A percentile compares a stretch with the other conserved stretches of the same genome.
Evolutionary conservation across 2,329 filamentous ascomycete genomes (phyloP).

Genomic region (Epichloe amarillans): DNA sequence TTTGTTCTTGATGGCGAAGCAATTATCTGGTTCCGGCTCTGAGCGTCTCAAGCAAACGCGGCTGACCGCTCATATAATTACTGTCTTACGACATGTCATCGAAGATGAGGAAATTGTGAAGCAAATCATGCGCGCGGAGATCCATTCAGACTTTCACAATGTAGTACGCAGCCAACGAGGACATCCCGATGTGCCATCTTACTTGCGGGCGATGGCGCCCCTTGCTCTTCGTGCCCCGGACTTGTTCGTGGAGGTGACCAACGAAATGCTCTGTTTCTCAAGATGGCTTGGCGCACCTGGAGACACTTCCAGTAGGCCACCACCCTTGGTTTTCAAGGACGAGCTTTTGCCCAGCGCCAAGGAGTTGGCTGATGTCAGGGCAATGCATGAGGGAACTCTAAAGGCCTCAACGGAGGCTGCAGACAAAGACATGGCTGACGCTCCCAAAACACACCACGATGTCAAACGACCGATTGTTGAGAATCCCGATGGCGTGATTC

Average conservation of each 20-base stretch:
- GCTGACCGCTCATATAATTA: slow-evolving; percentile 54
- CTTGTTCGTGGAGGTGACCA: slow-evolving; percentile 75
- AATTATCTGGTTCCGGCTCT: slow-evolving; percentile 68
- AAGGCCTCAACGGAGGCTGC: slow-evolving; percentile 46
- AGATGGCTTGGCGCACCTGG: slow-evolving; percentile 37
- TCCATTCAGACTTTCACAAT: slow-evolving; percentile 61
- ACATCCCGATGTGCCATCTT: slow-evolving; percentile 53
- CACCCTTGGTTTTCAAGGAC: slow-evolving; percentile 27
- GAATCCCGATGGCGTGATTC: slow-evolving; percentile 86
- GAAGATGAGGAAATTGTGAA: slow-evolving; percentile 87
- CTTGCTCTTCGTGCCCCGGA: slow-evolving; percentile 70
- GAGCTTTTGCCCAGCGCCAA: slow-evolving; percentile 6
- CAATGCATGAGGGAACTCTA: slow-evolving; percentile 27
- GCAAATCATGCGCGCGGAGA: slow-evolving; percentile 84
- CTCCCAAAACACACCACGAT: slow-evolving; percentile 50
- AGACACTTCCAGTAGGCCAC: slow-evolving; percentile 17
- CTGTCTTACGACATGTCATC: slow-evolving; percentile 80
- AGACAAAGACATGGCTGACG: slow-evolving; percentile 50
- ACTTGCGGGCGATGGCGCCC: slow-evolving; percentile 66
- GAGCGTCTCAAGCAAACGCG: slow-evolving; percentile 50
- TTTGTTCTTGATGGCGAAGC: slow-evolving; percentile 90
- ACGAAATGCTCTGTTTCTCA: slow-evolving; percentile 66
- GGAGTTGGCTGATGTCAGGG: slow-evolving; percentile 7
- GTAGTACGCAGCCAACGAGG: slow-evolving; percentile 35
- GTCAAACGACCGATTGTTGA: slow-evolving; percentile 75